Conservation (phyloP, 2,329 filamentous ascomycete genomes). For the Zalaria sp. region DNA sequence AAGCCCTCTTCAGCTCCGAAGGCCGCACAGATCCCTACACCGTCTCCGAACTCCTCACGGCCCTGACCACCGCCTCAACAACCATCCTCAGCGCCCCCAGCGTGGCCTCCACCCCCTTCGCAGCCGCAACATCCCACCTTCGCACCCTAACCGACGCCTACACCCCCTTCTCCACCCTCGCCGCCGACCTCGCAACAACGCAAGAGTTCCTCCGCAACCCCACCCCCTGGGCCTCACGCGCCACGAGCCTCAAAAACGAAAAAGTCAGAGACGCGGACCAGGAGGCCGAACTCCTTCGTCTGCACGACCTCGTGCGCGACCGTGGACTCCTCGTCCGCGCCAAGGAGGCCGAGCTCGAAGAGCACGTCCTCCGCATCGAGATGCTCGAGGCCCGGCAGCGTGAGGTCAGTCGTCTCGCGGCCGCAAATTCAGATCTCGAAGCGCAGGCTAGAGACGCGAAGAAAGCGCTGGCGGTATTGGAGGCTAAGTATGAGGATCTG, state of each 20-base stretch:
- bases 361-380: conserved; percentile 82
- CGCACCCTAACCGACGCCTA: conserved; percentile 50
- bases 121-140: conserved; percentile 52
- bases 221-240: conserved; percentile 72
- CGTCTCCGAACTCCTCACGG: conserved; percentile 49
- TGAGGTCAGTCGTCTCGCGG: conserved; percentile 65
- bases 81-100: conserved; percentile 35
- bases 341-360: conserved; percentile 67
- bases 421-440: conserved; percentile 53
- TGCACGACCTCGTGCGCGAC: conserved; percentile 70
- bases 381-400: conserved; percentile 78
- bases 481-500: conserved; percentile 41
- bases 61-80: conserved; percentile 44
- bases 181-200: conserved; percentile 28
- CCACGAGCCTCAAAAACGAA: conserved; percentile 67
- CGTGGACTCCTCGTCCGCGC: conserved; percentile 41
- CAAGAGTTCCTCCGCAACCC: conserved; percentile 52
- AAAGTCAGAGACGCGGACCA: conserved; percentile 70
- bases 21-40: conserved; percentile 54
- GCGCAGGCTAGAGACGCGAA: conserved; percentile 39
- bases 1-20: conserved; percentile 55
- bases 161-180: conserved; percentile 53
- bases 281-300: conserved; percentile 67
- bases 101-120: conserved; percentile 53
- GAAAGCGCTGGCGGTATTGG: conserved; percentile 10